Conservation (phyloP, 345 rosid species). For the Dovyalis caffra region DNA sequence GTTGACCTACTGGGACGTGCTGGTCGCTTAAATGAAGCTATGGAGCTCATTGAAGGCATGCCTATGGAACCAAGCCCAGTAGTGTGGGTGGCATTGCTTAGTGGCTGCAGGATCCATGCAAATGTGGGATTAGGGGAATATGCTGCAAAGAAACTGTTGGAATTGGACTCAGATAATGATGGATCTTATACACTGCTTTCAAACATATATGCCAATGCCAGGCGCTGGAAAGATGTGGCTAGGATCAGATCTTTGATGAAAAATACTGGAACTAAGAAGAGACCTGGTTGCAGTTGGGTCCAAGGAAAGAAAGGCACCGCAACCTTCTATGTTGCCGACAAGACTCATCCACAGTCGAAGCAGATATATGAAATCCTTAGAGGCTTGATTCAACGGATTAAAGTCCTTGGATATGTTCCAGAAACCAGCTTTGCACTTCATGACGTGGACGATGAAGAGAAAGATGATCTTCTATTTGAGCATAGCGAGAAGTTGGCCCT, state of each 20-base stretch:
- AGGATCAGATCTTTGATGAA: conserved; percentile 69
- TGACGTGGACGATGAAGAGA: conserved; percentile 90
- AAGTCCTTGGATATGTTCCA: conserved; percentile 77
- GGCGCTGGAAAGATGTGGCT: conserved; percentile 85
- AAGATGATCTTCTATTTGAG: conserved; percentile 66
- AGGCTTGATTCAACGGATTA: conserved; percentile 57
- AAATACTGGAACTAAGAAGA: conserved; percentile 59
- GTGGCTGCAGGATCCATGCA: conserved; percentile 69
- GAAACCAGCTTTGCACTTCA: conserved; percentile 79
- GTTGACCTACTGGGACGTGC: conserved; percentile 87
- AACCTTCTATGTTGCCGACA: conserved; percentile 74
- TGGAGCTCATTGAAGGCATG: conserved; percentile 62
- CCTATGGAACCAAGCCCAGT: conserved; percentile 65
- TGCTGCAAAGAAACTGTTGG: conserved; percentile 48
- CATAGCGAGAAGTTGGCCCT: conserved; percentile 92
- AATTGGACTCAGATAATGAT: conserved; percentile 55
- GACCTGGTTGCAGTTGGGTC: conserved; percentile 92
- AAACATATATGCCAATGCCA: conserved; percentile 74
- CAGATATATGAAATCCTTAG: conserved; percentile 56
- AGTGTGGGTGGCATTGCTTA: conserved; percentile 75
- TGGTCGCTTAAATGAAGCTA: conserved; percentile 58
- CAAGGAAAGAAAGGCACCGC: conserved; percentile 74
- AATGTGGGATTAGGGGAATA: conserved; percentile 80
- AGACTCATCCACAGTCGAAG: conserved; percentile 50
- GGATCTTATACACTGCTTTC: conserved; percentile 80